These are phyloP conservation scores for Aphelidium insulamus DNA, from an alignment of 371 early-diverging fungal genomes.

Conservation along the genomic window DNA sequence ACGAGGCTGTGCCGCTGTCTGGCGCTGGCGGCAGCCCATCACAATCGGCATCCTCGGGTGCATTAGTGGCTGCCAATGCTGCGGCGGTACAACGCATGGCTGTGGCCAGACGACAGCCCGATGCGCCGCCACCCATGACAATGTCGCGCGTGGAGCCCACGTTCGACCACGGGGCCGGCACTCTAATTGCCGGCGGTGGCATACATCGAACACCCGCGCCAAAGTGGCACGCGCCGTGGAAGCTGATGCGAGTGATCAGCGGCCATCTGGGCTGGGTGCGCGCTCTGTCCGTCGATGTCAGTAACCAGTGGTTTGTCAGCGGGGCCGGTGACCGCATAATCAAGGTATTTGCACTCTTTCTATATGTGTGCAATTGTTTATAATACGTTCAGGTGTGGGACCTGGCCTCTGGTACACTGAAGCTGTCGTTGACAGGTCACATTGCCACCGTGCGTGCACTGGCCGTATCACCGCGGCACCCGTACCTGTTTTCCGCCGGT, in stretches of 20 bases:
- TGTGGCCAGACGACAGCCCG: no score
- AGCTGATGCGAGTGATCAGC: constrained; percentile 80
- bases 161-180: no score
- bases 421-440: constrained; percentile 87
- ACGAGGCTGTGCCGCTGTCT: no score
- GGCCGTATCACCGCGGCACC: constrained; percentile 77
- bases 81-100: no score
- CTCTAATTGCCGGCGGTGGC: no score
- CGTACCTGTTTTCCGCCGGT: constrained; percentile 84
- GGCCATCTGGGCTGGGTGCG: constrained; percentile 96
- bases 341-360: constrained; percentile 32
- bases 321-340: constrained; percentile 91
- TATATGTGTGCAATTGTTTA: neutral
- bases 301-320: constrained; percentile 92
- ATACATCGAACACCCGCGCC: no score
- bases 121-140: no score
- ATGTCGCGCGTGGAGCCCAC: no score
- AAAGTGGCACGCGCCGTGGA: constrained; percentile 99
- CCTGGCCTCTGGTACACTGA: constrained; percentile 83
- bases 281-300: constrained; percentile 70
- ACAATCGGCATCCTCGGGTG: no score
- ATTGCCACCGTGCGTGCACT: constrained; percentile 84
- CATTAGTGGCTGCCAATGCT: no score
- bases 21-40: no score
- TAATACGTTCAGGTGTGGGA: constrained; percentile 73